Base-by-base conservation (phyloP, 106 monocot species). In the Dendrobium catenatum region DNA sequence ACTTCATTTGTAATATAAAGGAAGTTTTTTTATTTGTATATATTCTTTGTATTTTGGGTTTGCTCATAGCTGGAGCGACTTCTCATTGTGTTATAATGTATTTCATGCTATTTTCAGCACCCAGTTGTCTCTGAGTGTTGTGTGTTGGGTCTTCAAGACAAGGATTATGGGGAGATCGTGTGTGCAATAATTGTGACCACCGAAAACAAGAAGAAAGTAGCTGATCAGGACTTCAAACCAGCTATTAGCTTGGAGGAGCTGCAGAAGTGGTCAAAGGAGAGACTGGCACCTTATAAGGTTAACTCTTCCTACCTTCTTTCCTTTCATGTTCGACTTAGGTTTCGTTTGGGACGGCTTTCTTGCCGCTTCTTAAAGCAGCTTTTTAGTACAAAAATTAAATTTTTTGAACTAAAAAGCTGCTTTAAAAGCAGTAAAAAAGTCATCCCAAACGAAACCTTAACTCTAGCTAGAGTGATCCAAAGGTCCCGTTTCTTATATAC, bases 201-300 rank as follows among this genome's bases (percentile, higher is more conserved):
- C 55, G 84, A 84, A 81, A 85, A 87, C 74, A 82, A 78, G 15
- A 83, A 80, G 78, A 87, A 56, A 79, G 80, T 42, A 55, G 82
- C 86, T 2, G 82, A 88, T 17, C 78, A 82, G 77, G 89, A 84
- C 42, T 73, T 79, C 15, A 87, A 86, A 58, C 87, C 91, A 42
- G 89, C 80, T 31, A 82, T 93, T 29, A 89, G 47, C 77, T 78
- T 99, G 85, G 87, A 99, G 82, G 93, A 93, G 29, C 77, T 99
- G 44, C 88, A 81, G 54, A 80, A 51, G 61, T 99, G 99, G 99
- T 85, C 90, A 0, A 93, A 87, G 78, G 88, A 95, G 49, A 99
- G 79, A 79, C 88, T 98, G 41, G 98, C 98, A 81, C 98, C 98
- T 48, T 98, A 98, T 75, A 98, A 98, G 97, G 97, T 98, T 84